Evolutionary conservation across 257 asterid species (phyloP).

Genomic region (Oldenlandia corymbosa): DNA sequence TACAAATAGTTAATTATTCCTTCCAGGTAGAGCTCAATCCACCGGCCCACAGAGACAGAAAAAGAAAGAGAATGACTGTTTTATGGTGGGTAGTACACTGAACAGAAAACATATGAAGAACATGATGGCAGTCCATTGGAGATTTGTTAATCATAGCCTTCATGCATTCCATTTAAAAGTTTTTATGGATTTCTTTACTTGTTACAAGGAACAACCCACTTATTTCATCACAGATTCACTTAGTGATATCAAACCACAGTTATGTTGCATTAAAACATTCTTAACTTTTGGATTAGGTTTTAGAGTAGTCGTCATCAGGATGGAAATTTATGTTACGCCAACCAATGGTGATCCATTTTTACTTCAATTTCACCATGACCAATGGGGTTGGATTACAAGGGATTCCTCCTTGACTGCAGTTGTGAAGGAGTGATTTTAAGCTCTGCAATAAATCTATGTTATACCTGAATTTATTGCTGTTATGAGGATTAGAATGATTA

Average conservation of each 20-base stretch:
- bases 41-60: neutral
- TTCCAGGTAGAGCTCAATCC: neutral
- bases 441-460: no score
- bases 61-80: neutral
- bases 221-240: neutral
- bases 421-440: neutral
- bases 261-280: neutral
- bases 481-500: neutral
- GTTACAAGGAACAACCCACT: neutral
- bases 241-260: no score
- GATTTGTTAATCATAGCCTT: neutral
- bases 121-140: neutral
- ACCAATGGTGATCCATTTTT: neutral
- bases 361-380: neutral
- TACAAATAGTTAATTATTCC: neutral
- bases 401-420: neutral
- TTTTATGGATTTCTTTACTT: neutral
- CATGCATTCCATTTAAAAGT: no score
- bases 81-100: neutral
- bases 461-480: no score
- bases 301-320: neutral
- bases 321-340: neutral
- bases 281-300: neutral
- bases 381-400: neutral
- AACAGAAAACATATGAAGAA: neutral